Percentiles rank a stretch among this genome's conserved stretches.
Evolutionary conservation across 208 protist genomes (phyloP).

Genomic region (Leishmania amazonensis): DNA sequence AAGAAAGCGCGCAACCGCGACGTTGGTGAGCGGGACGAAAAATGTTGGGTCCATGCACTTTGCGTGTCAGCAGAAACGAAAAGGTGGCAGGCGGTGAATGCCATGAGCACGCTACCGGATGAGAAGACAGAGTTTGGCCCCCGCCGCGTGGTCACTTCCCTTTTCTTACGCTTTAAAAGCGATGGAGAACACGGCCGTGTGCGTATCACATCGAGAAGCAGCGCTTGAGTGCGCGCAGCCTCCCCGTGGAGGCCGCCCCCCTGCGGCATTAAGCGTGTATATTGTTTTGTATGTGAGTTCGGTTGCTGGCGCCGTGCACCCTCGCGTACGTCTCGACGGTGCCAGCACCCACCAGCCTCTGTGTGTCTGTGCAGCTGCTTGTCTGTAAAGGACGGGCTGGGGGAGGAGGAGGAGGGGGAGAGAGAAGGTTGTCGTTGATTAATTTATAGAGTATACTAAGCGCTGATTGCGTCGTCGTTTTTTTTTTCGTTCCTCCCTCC

Average conservation of each 20-base stretch:
- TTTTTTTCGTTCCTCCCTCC: neutral
- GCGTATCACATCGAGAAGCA: neutral
- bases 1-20: neutral
- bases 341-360: neutral
- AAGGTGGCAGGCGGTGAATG: neutral
- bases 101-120: neutral
- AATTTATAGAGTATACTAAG: constrained; percentile 16
- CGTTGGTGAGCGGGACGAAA: neutral
- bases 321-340: neutral
- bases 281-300: neutral
- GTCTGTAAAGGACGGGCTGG: neutral
- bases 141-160: neutral
- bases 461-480: neutral
- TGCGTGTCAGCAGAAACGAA: neutral
- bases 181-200: neutral
- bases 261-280: neutral
- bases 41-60: neutral
- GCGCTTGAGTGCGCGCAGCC: neutral
- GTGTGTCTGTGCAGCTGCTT: neutral
- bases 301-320: too few relatives aligned
- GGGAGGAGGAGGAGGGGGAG: neutral
- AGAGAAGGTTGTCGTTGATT: neutral
- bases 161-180: neutral
- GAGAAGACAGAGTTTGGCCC: too few relatives aligned
- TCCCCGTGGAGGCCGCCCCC: neutral